Evolutionary conservation across 2,329 filamentous ascomycete species (phyloP), one percentile per base, ranked within the genome.

Genomic region (Hypoxylon rubiginosum): DNA sequence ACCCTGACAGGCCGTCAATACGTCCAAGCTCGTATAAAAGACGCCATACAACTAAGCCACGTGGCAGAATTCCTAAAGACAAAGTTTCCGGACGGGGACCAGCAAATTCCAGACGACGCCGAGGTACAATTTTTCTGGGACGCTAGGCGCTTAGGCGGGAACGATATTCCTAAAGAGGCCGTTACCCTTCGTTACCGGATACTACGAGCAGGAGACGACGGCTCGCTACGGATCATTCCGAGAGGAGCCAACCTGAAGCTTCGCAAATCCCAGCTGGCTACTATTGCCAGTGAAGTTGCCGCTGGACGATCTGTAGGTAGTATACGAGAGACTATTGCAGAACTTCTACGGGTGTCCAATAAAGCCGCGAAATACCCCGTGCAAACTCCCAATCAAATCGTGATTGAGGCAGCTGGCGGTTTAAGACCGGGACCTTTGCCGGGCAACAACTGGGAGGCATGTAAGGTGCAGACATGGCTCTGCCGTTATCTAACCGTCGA

Each of bases 401-500:
- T 74, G 1, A 61, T 81, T 4, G 61, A 70, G 17, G 74, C 75
- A 2, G 48, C 71, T 3, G 77, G 74, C 4, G 79, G 79, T 3
- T 61, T 78, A 24, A 70, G 73, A 15, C 70, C 71, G 2, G 75
- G 76, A 4, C 58, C 71, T 0, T 36, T 80, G 4, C 72, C 77
- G 32, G 79, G 79, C 11, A 72, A 75, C 24, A 70, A 67, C 51
- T 81, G 79, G 79, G 72, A 76, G 36, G 64, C 71, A 2, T 62
- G 68, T 9, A 73, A 73, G 24, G 58, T 77, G 39, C 54, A 59
- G 21, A 50, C 55, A 8, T 80, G 78, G 78, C 69, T 79, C 15
- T 79, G 76, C 51, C 74, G 74, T 1, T 71, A 74, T 62, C 60
- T 81, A n/a, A 51, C 63, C 8, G 67, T 79, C 28, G 66, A 74